Evolutionary conservation across 495 filamentous ascomycete species (phyloP), one percentile per base, ranked within the genome.

Genomic region (Trichoderma virens): DNA sequence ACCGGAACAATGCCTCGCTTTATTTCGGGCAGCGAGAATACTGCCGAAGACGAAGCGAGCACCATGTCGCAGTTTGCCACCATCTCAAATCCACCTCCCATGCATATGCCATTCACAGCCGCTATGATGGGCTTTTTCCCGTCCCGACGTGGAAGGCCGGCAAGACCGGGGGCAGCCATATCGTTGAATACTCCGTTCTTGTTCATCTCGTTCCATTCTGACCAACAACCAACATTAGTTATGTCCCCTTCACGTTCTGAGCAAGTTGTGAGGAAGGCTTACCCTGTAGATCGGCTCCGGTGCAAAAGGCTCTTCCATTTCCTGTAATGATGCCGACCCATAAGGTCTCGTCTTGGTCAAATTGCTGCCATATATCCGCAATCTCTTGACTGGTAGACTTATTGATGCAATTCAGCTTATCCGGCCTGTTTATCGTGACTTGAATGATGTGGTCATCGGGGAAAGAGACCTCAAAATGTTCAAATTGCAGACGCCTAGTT

Each of bases 21-120:
- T 1, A 84, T 85, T 72, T 92, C 90, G 0, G 88, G 87, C 5
- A 92, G 75, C 9, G 75, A 78, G 68, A 93, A 90, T 13, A 68
- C 69, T 0, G 86, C 86, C 5, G 67, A 64, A 8, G 71, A 65
- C 5, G 80, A 75, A 23, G 88, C 88, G 28, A 92, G 61, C 0
- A 90, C 82, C 9, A 92, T 69, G 74, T 93, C 90, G 70, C 82
- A 83, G 65, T 91, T 92, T 4, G 86, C 76, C 2, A 84, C 75
- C 76, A 90, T 88, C 74, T 93, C 90, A 64, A 85, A 83, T 2
- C 90, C 90, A 56, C 90, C 90, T 18, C 90, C 90, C 65, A 88
- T 78, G 66, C 84, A 85, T n/a, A 86, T 71, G n/a, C 90, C 90
- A 69, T 90, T 87, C 30, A 92, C 86, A 3, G 90, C 90, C 13